Percentiles rank a stretch among this genome's conserved stretches.
phyloP scores from a whole-genome alignment of 306 rosid genomes.

The Lablab purpureus region DNA sequence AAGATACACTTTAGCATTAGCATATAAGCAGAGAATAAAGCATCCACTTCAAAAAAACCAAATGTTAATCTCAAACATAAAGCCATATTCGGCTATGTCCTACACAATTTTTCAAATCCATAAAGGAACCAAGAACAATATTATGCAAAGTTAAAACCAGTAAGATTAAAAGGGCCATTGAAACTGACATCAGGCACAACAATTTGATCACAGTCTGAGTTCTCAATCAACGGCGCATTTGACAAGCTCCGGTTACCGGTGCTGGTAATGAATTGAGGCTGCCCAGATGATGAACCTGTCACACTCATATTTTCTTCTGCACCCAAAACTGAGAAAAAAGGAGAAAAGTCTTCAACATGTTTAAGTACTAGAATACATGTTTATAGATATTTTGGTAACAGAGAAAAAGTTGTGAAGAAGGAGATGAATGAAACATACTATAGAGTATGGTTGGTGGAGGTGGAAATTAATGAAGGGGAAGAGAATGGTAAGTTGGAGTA shows the following conservation, averaged over 20 bases:
- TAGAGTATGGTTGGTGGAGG: neutral
- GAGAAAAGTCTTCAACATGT: neutral
- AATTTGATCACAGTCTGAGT: constrained; percentile 63
- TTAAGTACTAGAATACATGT: neutral
- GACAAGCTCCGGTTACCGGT: constrained; percentile 68
- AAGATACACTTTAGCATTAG: neutral
- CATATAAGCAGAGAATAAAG: constrained; percentile 6
- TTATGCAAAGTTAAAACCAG: neutral
- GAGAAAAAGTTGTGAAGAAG: neutral
- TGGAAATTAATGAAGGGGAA: neutral
- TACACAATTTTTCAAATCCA: neutral
- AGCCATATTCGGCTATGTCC: neutral
- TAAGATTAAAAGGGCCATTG: neutral
- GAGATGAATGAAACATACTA: neutral
- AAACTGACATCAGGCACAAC: constrained; percentile 87
- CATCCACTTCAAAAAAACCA: neutral
- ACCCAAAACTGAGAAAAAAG: neutral
- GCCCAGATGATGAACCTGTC: constrained; percentile 55
- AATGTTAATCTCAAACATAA: constrained; percentile 10
- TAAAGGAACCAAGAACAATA: neutral
- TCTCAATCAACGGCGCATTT: constrained; percentile 73
- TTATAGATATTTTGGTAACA: neutral
- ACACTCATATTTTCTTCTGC: constrained; percentile 55
- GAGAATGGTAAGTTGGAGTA: too few relatives aligned
- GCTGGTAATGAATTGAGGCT: constrained; percentile 75